Evolutionary conservation across 257 asterid genomes (phyloP).

Genomic region (Solanum verrucosum): DNA sequence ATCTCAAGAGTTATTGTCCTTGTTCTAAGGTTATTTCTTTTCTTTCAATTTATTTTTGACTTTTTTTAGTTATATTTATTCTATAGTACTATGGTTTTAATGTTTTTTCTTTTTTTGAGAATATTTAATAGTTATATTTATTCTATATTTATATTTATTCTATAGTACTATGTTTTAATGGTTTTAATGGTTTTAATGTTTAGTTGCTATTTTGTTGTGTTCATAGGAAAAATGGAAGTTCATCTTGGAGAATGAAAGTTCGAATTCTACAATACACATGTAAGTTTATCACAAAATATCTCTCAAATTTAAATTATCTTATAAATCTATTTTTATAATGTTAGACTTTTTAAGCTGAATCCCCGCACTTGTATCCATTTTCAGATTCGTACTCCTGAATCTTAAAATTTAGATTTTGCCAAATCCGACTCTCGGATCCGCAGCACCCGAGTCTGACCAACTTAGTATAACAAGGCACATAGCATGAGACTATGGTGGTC

Average conservation of each 20-base stretch:
- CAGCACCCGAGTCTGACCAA: not conserved
- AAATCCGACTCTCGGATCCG: not conserved
- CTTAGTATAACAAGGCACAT: not conserved
- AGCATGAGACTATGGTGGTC: not conserved
- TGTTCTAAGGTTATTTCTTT: not conserved
- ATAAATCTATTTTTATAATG: no score
- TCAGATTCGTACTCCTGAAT: not conserved
- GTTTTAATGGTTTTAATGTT: not conserved
- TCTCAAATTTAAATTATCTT: no score
- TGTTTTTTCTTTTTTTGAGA: no score
- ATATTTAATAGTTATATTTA: not conserved
- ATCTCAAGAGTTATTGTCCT: not conserved
- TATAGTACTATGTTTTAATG: not conserved
- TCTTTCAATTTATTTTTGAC: not conserved
- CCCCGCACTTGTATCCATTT: no score
- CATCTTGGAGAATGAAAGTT: not conserved
- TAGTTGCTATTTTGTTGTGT: not conserved
- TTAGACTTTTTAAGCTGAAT: no score
- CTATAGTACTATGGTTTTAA: not conserved
- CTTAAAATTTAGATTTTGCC: not conserved
- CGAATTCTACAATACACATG: not conserved
- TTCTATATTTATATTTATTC: no score
- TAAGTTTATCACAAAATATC: not conserved
- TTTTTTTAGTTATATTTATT: not conserved
- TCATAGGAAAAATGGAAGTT: not conserved